Conservation (phyloP, 2,329 filamentous ascomycete genomes). For the Blastomyces silverae region DNA sequence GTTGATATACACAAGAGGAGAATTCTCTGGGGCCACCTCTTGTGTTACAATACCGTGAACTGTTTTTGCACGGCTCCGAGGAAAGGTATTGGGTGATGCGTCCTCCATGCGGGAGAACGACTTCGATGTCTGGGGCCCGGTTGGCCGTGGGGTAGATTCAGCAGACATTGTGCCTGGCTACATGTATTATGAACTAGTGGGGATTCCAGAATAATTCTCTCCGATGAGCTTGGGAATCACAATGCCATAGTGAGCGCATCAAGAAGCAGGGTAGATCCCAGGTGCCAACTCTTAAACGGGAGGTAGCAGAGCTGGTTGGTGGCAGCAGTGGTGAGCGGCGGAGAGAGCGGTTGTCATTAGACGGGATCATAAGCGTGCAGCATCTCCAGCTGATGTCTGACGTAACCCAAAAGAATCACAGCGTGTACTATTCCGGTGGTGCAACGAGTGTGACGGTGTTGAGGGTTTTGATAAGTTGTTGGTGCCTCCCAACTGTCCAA, state of each 20-base stretch:
- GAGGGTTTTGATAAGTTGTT: neutral
- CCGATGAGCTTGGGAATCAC: neutral
- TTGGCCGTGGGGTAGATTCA: neutral
- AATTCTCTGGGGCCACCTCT: slow-evolving; percentile 17
- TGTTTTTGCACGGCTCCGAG: slow-evolving; percentile 27
- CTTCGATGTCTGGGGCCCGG: neutral
- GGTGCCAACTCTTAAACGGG: too few species aligned
- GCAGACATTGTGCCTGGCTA: slow-evolving; percentile 1
- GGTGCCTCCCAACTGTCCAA: neutral
- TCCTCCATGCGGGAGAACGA: slow-evolving; percentile 15
- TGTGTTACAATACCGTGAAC: slow-evolving; percentile 18
- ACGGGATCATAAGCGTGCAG: neutral
- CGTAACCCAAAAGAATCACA: neutral
- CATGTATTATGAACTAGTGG: neutral
- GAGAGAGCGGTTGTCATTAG: neutral
- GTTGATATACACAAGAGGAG: slow-evolving; percentile 22
- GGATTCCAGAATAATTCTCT: neutral
- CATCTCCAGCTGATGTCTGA: neutral
- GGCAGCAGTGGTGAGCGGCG: neutral
- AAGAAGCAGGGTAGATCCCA: neutral
- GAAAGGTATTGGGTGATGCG: slow-evolving; percentile 18
- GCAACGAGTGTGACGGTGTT: neutral
- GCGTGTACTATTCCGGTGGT: neutral
- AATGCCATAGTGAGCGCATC: neutral
- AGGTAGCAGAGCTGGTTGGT: neutral